Conservation (phyloP, 352 stramenopile species). For the Phytophthora pluvialis region DNA sequence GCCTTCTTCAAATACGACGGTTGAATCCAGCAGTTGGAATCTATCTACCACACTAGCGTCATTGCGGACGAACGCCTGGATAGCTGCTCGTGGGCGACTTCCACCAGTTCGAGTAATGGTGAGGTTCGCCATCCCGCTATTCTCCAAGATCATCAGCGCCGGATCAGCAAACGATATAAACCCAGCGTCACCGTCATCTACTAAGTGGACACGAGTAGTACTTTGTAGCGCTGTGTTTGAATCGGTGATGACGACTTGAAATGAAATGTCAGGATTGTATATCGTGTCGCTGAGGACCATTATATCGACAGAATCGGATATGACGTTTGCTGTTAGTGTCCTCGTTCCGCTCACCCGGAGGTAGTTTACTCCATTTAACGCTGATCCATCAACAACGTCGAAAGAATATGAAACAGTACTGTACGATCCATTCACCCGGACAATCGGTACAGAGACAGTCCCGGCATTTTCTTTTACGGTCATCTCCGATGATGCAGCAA, state of each 20-base stretch:
- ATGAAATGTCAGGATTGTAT: conserved; percentile 53
- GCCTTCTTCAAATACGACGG: conserved; percentile 44
- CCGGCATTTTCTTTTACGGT: conserved; percentile 38
- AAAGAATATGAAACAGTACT: conserved; percentile 46
- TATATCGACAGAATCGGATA: conserved; percentile 38
- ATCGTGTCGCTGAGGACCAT: conserved; percentile 47
- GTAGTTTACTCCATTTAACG: conserved; percentile 48
- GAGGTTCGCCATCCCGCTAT: conserved; percentile 30
- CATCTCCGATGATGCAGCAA: conserved; percentile 26
- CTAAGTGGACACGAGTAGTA: conserved; percentile 42
- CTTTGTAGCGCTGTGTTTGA: conserved; percentile 21
- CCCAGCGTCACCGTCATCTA: conserved; percentile 64
- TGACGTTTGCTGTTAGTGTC: conserved; percentile 38
- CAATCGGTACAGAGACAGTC: conserved; percentile 40
- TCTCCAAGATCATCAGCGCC: conserved; percentile 39
- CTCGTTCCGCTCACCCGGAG: not conserved
- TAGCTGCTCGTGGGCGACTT: conserved; percentile 30
- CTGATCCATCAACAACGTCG: conserved; percentile 41
- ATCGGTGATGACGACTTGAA: conserved; percentile 50
- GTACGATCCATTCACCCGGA: conserved; percentile 60
- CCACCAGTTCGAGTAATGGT: conserved; percentile 40
- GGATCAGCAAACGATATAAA: conserved; percentile 47
- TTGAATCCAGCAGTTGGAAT: conserved; percentile 43
- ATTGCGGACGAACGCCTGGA: conserved; percentile 31
- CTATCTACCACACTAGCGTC: conserved; percentile 31